Conservation (phyloP, 768 basidiomycete species). For the Coprinellus aureogranulatus region DNA sequence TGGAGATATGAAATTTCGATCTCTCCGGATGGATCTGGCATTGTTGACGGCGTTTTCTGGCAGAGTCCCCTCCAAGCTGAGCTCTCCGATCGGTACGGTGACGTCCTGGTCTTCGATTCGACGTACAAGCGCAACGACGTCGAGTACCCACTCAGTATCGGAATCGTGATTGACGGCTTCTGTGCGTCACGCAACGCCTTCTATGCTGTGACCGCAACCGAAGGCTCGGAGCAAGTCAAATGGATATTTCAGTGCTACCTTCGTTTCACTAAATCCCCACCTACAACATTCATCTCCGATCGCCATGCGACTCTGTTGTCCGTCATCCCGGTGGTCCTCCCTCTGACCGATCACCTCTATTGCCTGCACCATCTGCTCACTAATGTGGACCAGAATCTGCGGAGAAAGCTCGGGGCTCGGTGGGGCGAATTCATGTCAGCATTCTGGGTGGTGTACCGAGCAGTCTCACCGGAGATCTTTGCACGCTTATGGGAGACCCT, state of each 20-base stretch:
- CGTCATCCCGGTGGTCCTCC: conserved; percentile 3
- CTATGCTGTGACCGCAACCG: conserved; percentile 21
- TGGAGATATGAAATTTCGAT: conserved; percentile 1
- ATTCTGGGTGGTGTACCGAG: conserved; percentile 27
- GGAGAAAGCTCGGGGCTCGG: conserved; percentile 11
- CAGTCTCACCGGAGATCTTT: conserved; percentile 26
- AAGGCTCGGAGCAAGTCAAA: conserved; percentile 9
- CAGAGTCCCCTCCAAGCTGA: conserved; percentile 16
- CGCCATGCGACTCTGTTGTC: conserved; percentile 10
- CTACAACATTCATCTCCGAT: conserved; percentile 12
- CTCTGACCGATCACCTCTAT: conserved; percentile 8
- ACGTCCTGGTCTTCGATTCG: conserved; percentile 22
- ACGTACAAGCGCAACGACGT: conserved; percentile 21
- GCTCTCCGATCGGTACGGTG: conserved; percentile 11
- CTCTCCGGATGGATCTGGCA: conserved; percentile 3
- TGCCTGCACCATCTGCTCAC: conserved; percentile 28
- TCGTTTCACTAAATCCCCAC: conserved; percentile 1
- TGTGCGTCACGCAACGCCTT: conserved; percentile 18
- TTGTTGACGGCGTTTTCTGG: conserved; percentile 17
- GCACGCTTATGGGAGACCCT: conserved; percentile 20
- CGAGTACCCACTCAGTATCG: conserved; percentile 20
- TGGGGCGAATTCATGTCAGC: conserved; percentile 20
- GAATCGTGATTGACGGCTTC: conserved; percentile 18
- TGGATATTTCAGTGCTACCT: conserved; percentile 22
- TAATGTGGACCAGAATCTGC: conserved; percentile 22